Evolutionary conservation across 768 basidiomycete species (phyloP).

Genomic region (Boletus rubescentipes): DNA sequence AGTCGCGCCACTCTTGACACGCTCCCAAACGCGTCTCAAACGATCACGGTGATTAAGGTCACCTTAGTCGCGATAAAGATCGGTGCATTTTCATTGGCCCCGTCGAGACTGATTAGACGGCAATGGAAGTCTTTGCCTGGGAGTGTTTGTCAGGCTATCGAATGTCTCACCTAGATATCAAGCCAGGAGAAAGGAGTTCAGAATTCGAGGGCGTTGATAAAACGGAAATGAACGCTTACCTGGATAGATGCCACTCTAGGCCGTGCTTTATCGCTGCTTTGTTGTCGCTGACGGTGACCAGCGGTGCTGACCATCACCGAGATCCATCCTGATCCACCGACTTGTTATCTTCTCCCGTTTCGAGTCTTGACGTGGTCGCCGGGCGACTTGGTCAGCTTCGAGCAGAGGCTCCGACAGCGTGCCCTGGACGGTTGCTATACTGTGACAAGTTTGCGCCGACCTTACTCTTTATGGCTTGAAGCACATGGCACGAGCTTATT

Average conservation of each 20-base stretch:
- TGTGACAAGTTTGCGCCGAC: too few relatives aligned
- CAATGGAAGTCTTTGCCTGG: background rate
- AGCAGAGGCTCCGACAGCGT: background rate
- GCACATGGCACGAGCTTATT: background rate
- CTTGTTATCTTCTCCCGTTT: background rate
- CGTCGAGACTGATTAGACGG: background rate
- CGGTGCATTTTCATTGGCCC: background rate
- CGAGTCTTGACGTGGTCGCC: background rate
- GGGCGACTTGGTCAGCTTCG: background rate
- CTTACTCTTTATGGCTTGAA: background rate
- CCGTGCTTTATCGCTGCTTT: background rate
- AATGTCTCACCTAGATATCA: too few relatives aligned
- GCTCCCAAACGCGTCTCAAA: background rate
- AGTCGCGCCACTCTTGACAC: background rate
- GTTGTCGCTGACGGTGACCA: background rate
- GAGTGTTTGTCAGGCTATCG: background rate
- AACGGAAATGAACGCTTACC: background rate
- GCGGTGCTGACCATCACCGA: background rate
- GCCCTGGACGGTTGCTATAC: background rate
- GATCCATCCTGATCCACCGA: background rate
- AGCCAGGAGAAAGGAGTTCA: background rate
- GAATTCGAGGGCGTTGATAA: background rate
- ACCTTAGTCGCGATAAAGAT: background rate
- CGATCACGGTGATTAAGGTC: background rate
- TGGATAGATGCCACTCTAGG: background rate